phyloP scores from a whole-genome alignment of 352 stramenopile genomes.

The Pythium scleroteichum region DNA sequence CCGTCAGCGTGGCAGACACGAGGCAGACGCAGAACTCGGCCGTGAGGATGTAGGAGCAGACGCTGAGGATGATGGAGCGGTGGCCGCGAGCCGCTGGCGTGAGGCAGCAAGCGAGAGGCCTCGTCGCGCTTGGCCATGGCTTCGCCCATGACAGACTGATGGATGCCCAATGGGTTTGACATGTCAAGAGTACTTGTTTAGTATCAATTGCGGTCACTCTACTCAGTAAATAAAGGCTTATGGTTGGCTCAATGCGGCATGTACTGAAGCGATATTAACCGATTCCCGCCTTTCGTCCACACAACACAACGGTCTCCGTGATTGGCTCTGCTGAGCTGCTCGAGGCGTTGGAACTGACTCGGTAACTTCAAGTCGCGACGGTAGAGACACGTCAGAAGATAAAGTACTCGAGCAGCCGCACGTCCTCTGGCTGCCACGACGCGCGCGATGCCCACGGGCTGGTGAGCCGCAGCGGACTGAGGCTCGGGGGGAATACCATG shows the following conservation, averaged over 20 bases:
- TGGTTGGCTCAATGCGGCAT: too few relatives aligned
- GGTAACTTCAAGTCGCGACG: not conserved
- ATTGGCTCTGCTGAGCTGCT: slow-evolving; percentile 4
- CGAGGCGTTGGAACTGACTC: not conserved
- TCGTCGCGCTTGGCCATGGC: slow-evolving; percentile 18
- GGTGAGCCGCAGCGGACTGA: slow-evolving; percentile 17
- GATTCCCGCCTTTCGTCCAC: not conserved
- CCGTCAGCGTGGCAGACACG: slow-evolving; percentile 81
- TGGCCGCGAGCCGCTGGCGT: slow-evolving; percentile 21
- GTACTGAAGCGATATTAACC: too few relatives aligned
- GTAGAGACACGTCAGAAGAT: slow-evolving; percentile 42
- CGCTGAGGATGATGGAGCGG: slow-evolving; percentile 80
- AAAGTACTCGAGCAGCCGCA: slow-evolving; percentile 75
- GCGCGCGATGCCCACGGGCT: slow-evolving; percentile 16
- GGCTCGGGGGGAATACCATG: slow-evolving; percentile 11
- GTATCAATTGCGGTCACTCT: too few relatives aligned
- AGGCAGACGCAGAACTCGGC: slow-evolving; percentile 87
- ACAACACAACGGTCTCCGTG: not conserved
- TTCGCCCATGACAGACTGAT: slow-evolving; percentile 5
- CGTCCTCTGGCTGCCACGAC: slow-evolving; percentile 48
- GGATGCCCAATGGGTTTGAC: too few relatives aligned
- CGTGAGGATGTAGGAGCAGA: slow-evolving; percentile 89
- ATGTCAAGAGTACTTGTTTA: too few relatives aligned
- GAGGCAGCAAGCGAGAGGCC: slow-evolving; percentile 21
- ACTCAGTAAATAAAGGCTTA: too few relatives aligned